Percentiles rank a stretch among this genome's conserved stretches.
Evolutionary conservation across 306 rosid species (phyloP).

Genomic region (Mucuna pruriens): DNA sequence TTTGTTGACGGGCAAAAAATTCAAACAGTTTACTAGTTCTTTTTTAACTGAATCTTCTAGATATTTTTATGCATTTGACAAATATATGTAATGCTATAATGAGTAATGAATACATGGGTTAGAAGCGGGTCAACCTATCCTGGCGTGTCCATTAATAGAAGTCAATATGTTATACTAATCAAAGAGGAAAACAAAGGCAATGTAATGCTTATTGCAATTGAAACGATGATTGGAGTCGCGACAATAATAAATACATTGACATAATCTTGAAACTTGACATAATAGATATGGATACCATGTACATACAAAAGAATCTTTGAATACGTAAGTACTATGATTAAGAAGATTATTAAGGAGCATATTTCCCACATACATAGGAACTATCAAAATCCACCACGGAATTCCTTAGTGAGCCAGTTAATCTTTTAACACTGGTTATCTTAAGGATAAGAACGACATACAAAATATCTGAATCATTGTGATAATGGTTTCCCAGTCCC

Average conservation of each 20-base stretch:
- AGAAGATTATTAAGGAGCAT: background rate
- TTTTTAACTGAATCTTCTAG: background rate
- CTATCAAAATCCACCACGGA: constrained; percentile 13
- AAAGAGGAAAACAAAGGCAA: background rate
- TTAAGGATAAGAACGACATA: background rate
- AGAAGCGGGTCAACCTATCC: background rate
- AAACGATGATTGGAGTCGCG: background rate
- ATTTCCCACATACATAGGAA: background rate
- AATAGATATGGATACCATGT: background rate
- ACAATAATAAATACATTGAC: constrained; percentile 10
- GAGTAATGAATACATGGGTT: background rate
- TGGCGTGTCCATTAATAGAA: background rate
- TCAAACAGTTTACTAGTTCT: background rate
- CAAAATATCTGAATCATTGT: background rate
- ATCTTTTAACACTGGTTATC: background rate
- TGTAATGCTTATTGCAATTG: background rate
- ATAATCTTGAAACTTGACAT: background rate
- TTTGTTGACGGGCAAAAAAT: background rate
- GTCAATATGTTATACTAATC: constrained; percentile 1
- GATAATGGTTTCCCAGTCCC: background rate
- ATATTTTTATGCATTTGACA: background rate
- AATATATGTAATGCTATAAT: background rate
- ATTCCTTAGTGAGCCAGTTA: background rate
- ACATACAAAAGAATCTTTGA: background rate
- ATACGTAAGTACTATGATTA: background rate